Evolutionary conservation across 2,329 filamentous ascomycete species (phyloP).

Genomic region (Pestalotiopsis sp.): DNA sequence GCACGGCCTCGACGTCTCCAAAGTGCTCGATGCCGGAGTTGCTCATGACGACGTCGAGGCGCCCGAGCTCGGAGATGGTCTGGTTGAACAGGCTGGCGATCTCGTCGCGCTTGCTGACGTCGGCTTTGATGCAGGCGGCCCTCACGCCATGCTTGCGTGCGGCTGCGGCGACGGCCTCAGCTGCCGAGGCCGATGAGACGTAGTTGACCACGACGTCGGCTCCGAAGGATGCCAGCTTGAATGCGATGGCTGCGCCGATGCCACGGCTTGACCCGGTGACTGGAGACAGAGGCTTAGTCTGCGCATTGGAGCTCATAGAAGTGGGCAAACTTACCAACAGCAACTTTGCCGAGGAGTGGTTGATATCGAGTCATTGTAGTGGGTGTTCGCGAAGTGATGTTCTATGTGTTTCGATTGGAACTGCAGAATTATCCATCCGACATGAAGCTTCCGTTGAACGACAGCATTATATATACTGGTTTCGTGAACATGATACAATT

Average conservation of each 20-base stretch:
- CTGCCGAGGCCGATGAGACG: conserved; percentile 17
- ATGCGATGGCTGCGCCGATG: conserved; percentile 63
- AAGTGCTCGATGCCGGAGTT: not conserved
- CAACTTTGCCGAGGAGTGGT: not conserved
- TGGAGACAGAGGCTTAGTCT: not conserved
- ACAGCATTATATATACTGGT: not conserved
- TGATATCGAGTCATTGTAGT: not conserved
- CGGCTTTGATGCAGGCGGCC: conserved; percentile 23
- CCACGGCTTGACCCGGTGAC: conserved; percentile 45
- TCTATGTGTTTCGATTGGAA: not conserved
- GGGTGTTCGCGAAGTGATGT: not conserved
- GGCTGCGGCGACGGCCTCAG: not conserved
- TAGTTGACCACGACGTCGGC: conserved; percentile 37
- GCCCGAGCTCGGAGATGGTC: not conserved
- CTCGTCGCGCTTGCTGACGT: conserved; percentile 33
- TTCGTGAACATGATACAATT: not conserved
- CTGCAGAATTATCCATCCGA: not conserved
- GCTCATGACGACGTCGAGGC: not conserved
- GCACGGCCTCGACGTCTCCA: not conserved
- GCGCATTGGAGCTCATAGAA: not conserved
- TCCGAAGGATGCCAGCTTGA: conserved; percentile 34
- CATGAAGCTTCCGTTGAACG: not conserved
- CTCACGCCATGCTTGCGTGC: conserved; percentile 15
- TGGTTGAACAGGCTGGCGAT: not conserved
- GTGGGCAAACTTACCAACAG: not conserved